Conservation (phyloP, 345 rosid species). For the Populus davidiana region DNA sequence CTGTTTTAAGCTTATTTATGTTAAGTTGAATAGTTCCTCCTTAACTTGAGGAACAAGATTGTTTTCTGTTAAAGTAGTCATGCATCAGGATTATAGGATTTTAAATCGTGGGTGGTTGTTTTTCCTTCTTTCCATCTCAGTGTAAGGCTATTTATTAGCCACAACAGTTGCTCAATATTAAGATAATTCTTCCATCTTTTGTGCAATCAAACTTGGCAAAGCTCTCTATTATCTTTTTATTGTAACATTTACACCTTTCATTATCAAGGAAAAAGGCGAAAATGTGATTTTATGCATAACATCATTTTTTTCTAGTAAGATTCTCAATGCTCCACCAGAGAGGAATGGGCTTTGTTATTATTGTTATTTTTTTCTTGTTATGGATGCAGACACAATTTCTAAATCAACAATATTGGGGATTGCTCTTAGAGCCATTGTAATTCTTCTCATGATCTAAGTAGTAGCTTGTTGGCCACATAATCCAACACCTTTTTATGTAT, state of each 20-base stretch:
- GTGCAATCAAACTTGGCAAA: too few relatives aligned
- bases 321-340: background rate
- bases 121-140: too few relatives aligned
- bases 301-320: background rate
- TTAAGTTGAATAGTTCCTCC: too few relatives aligned
- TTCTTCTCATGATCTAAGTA: slow-evolving; percentile 80
- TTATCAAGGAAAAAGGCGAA: background rate
- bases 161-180: too few relatives aligned
- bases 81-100: background rate
- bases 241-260: too few relatives aligned
- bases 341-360: background rate
- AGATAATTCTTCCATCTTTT: background rate
- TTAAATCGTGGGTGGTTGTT: background rate
- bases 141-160: background rate
- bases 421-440: slow-evolving; percentile 77
- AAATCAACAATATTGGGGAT: slow-evolving; percentile 93
- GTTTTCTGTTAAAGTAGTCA: too few relatives aligned
- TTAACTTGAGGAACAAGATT: too few relatives aligned
- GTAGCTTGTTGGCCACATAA: slow-evolving; percentile 77
- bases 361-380: background rate
- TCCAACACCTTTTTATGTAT: slow-evolving; percentile 61
- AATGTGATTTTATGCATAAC: background rate
- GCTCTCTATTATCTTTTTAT: too few relatives aligned
- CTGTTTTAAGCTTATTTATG: too few relatives aligned
- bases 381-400: slow-evolving; percentile 60